Conservation (phyloP, 2,329 filamentous ascomycete species). For the Clonostachys rosea region DNA sequence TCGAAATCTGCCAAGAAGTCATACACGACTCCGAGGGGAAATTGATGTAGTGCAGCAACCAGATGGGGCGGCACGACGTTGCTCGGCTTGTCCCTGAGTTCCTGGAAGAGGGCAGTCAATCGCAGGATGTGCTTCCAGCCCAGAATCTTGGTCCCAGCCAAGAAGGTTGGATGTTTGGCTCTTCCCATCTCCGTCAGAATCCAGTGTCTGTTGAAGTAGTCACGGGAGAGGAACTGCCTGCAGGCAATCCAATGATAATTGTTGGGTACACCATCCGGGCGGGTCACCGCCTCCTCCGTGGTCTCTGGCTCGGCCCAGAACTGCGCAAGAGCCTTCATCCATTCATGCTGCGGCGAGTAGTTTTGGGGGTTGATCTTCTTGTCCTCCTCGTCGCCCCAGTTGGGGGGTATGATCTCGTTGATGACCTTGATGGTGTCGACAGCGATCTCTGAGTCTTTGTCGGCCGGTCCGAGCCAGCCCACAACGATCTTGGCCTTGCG, state of each 20-base stretch:
- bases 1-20: no score
- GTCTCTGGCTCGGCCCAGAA: constrained; percentile 7
- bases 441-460: constrained; percentile 8
- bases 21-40: no score
- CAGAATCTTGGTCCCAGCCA: constrained; percentile 19
- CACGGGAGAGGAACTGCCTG: constrained; percentile 14
- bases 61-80: constrained; percentile 7
- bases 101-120: constrained; percentile 16
- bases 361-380: constrained; percentile 14
- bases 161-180: constrained; percentile 9
- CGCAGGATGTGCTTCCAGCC: constrained; percentile 20
- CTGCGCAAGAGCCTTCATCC: constrained; percentile 9
- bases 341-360: constrained; percentile 15
- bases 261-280: constrained; percentile 8
- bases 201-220: constrained; percentile 19
- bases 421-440: constrained; percentile 7
- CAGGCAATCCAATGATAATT: constrained; percentile 9
- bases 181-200: constrained; percentile 19
- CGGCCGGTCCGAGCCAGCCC: constrained; percentile 14
- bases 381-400: constrained; percentile 18
- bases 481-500: constrained; percentile 11
- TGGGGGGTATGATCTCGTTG: constrained; percentile 15
- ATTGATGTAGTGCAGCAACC: no score
- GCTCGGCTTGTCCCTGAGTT: constrained; percentile 15
- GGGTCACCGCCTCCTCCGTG: not conserved